Base-by-base conservation (phyloP, 768 basidiomycete genomes). In the Termitomyces sp. region DNA sequence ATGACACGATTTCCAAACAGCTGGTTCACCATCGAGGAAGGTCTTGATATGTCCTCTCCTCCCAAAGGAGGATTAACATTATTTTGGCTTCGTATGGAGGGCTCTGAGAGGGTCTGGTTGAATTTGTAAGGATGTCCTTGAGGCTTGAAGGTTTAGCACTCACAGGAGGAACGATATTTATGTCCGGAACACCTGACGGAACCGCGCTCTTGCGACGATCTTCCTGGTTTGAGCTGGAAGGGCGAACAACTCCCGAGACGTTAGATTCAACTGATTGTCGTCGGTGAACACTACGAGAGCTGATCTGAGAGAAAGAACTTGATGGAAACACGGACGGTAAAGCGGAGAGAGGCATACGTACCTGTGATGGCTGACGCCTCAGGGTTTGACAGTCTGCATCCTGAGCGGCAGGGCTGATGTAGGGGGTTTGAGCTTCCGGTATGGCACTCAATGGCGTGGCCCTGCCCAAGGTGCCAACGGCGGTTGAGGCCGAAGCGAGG, bases 401-500 rank as follows among this genome's bases (percentile, higher is more conserved):
- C 36, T 65, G 67, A 26, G 71, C 69, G 37, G 63, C 66, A 20
- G 77, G 75, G 60, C 73, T 79, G 24, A 70, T 66, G 31, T 73
- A 71, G 5, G 69, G 57, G 57, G 80, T 85, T 37, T 68, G 68
- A 12, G 79, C 82, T 63, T 85, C 83, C n/a, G 73, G 76, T 62
- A 87, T 86, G 5, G 71, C 75, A 62, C 79, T 82, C 63, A 86
- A 73, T 4, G 79, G 80, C 8, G 72, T 76, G 8, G 71, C 66
- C 37, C 67, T 60, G 44, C 59, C 61, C 14, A 60, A 56, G 32
- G 53, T 64, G 22, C 82, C 20, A 83, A 73, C 51, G 80, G 79
- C 8, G 81, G 41, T 81, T 5, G 84, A 85, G 42, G 69, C 65
- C 16, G 83, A 82, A 37, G 78, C 83, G n/a, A 74, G 72, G 1